Percentiles rank a stretch among this genome's conserved stretches.
Evolutionary conservation across 2,329 filamentous ascomycete genomes (phyloP).

Genomic region (Epichloe glyceriae): DNA sequence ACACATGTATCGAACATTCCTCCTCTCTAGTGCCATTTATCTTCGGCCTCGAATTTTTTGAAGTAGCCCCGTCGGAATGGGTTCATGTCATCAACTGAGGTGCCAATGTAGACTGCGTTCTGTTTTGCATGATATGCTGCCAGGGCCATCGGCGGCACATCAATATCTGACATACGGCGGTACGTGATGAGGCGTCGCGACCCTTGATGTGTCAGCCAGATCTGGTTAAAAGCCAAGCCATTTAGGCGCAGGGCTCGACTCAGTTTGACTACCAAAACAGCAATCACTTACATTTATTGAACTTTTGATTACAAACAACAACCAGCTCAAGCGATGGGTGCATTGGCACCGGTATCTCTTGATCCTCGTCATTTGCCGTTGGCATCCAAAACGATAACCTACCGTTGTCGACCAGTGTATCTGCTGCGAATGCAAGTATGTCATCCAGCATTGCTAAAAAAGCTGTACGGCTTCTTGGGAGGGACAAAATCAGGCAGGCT

Average conservation of each 20-base stretch:
- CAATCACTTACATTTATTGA: slow-evolving; percentile 64
- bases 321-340: slow-evolving; percentile 66
- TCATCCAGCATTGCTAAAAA: slow-evolving; percentile 79
- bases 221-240: neutral
- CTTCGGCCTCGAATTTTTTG: slow-evolving; percentile 31
- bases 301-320: slow-evolving; percentile 68
- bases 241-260: neutral
- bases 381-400: slow-evolving; percentile 96
- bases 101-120: slow-evolving; percentile 24
- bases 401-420: slow-evolving; percentile 64
- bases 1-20: neutral
- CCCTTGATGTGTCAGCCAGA: slow-evolving; percentile 34
- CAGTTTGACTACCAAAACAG: neutral
- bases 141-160: slow-evolving; percentile 34
- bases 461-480: slow-evolving; percentile 86
- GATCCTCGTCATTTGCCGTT: slow-evolving; percentile 66
- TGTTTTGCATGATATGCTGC: slow-evolving; percentile 20
- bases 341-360: slow-evolving; percentile 62
- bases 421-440: slow-evolving; percentile 69
- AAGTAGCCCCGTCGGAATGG: slow-evolving; percentile 49
- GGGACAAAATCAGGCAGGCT: slow-evolving; percentile 57
- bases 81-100: slow-evolving; percentile 45
- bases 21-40: neutral
- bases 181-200: slow-evolving; percentile 83
- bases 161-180: slow-evolving; percentile 49